These are phyloP conservation scores for Alternaria ventricosa DNA, from an alignment of 2,329 filamentous ascomycete species.

Conservation along the genomic window DNA sequence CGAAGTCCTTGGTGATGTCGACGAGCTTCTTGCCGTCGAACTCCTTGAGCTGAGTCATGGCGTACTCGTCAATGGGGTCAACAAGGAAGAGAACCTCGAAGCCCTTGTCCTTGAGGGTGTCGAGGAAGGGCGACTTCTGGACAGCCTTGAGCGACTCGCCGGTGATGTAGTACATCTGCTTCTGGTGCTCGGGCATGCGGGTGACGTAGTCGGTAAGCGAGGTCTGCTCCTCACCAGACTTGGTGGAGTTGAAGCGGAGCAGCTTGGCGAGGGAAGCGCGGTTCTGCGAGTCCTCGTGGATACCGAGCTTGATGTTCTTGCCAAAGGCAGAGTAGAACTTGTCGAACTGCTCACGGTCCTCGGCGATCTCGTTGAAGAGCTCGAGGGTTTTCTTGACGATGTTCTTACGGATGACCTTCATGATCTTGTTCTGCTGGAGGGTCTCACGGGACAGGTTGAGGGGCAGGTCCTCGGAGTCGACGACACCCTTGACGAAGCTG, in stretches of 20 bases:
- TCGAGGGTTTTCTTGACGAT: slow-evolving; percentile 99
- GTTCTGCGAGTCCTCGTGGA: slow-evolving; percentile 99
- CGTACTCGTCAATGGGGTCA: slow-evolving; percentile 99
- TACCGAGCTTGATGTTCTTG: slow-evolving; percentile 99
- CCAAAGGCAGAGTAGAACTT: slow-evolving; percentile 99
- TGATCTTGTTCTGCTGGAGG: slow-evolving; percentile 99
- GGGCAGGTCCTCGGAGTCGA: slow-evolving; percentile 99
- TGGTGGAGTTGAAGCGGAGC: slow-evolving; percentile 98
- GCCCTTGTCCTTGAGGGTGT: slow-evolving; percentile 97
- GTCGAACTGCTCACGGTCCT: slow-evolving; percentile 99
- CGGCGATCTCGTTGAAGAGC: slow-evolving; percentile 98
- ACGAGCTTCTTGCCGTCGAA: slow-evolving; percentile 99
- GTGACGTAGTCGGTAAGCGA: slow-evolving; percentile 98
- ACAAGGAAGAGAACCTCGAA: slow-evolving; percentile 99
- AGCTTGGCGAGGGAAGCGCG: slow-evolving; percentile 92
- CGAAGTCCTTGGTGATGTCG: slow-evolving; percentile 99
- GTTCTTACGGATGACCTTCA: slow-evolving; percentile 99
- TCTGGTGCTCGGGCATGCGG: slow-evolving; percentile 99
- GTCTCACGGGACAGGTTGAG: slow-evolving; percentile 99
- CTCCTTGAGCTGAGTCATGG: slow-evolving; percentile 99
- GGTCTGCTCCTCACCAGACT: slow-evolving; percentile 94
- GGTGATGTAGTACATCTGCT: slow-evolving; percentile 99
- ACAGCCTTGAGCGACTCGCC: slow-evolving; percentile 99
- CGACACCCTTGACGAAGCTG: slow-evolving; percentile 99
- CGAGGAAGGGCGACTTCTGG: slow-evolving; percentile 97